phyloP scores from a whole-genome alignment of 352 stramenopile genomes.

The Aphanomyces cochlioides region DNA sequence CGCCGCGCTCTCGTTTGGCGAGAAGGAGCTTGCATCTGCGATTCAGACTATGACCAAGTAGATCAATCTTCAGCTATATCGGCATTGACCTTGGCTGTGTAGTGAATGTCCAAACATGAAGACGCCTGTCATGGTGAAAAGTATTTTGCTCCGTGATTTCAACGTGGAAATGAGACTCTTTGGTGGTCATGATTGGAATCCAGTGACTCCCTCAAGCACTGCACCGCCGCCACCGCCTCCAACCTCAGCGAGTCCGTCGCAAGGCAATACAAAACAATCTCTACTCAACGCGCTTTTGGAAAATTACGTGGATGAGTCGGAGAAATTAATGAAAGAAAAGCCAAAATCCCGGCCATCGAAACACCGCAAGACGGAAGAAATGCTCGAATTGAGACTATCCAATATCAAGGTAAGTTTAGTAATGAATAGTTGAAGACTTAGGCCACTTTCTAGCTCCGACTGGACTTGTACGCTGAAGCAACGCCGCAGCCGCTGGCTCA shows the following conservation, averaged over 20 bases:
- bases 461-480: slow-evolving; percentile 81
- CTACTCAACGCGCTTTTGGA: slow-evolving; percentile 75
- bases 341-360: slow-evolving; percentile 7
- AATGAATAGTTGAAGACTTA: background rate
- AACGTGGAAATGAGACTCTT: slow-evolving; percentile 88
- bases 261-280: slow-evolving; percentile 53
- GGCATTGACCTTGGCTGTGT: slow-evolving; percentile 28
- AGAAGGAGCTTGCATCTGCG: slow-evolving; percentile 72
- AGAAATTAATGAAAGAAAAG: slow-evolving; percentile 18
- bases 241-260: background rate
- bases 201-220: background rate
- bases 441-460: slow-evolving; percentile 45
- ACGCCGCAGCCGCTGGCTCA: slow-evolving; percentile 67
- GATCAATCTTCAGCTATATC: slow-evolving; percentile 46
- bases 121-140: slow-evolving; percentile 63
- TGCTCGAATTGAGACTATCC: slow-evolving; percentile 78
- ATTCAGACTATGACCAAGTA: slow-evolving; percentile 70
- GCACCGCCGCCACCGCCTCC: background rate
- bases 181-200: slow-evolving; percentile 68
- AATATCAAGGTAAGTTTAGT: slow-evolving; percentile 43
- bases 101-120: slow-evolving; percentile 25
- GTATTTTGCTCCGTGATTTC: slow-evolving; percentile 82
- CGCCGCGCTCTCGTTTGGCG: slow-evolving; percentile 79
- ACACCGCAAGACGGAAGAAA: slow-evolving; percentile 80
- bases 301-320: slow-evolving; percentile 55